These are phyloP conservation scores for Petunia hybrid DNA, from an alignment of 305 asterid genomes.

Conservation along the genomic window DNA sequence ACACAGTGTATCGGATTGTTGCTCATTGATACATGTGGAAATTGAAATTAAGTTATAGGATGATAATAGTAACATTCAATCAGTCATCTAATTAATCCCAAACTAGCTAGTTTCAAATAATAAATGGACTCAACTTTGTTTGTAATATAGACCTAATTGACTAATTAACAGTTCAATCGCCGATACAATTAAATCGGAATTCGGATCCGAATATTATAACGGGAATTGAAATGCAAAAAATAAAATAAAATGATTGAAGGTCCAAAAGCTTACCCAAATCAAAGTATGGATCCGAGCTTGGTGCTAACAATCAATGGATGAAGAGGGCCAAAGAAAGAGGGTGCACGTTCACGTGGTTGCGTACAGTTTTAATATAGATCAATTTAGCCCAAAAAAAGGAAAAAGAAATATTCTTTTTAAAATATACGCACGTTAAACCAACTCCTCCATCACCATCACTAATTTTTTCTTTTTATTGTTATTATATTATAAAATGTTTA, in stretches of 20 bases:
- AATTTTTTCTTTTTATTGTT: background rate
- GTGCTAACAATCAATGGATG: conserved; percentile 10
- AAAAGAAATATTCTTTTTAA: background rate
- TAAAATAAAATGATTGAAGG: background rate
- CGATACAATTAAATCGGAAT: background rate
- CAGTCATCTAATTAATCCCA: background rate
- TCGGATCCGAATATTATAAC: background rate
- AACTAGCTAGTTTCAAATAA: too few species aligned
- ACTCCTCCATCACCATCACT: background rate
- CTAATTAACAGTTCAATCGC: background rate
- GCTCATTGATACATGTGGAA: too few species aligned
- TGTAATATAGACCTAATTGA: background rate
- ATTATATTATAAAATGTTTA: too few species aligned
- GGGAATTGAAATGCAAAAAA: too few species aligned
- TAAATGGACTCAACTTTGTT: background rate
- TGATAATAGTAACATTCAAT: background rate
- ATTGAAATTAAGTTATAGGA: background rate
- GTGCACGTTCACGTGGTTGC: conserved; percentile 20
- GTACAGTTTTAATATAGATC: conserved; percentile 2
- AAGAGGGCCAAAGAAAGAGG: background rate
- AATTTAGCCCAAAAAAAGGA: background rate
- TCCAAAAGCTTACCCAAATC: background rate
- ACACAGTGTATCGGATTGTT: too few species aligned
- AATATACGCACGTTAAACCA: conserved; percentile 21
- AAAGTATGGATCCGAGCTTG: background rate